Evolutionary conservation across 2,329 filamentous ascomycete genomes (phyloP), one percentile per base, ranked within the genome.

Genomic region (Epicoccum nigrum): DNA sequence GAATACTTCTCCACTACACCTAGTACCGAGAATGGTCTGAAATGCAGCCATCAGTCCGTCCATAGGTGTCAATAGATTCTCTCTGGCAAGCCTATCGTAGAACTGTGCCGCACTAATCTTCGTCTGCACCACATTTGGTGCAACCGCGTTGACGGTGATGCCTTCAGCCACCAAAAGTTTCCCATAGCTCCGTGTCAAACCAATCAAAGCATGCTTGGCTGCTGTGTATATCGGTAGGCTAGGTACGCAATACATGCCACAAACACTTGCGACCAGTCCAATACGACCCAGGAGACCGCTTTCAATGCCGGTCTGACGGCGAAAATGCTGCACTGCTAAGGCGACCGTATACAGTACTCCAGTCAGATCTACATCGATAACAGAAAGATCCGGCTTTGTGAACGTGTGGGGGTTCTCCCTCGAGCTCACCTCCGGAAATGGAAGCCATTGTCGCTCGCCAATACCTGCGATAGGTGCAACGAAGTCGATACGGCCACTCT

Each of bases 251-350:
- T 77, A 77, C 46, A 78, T 68, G 0, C 76, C 74, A 43, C 76
- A 77, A 2, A 77, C 65, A n/a, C 73, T 76, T 11, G 73, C 73
- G 2, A 73, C 70, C 15, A 62, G 51, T 8, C 53, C 60, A 13
- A 64, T 74, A 47, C 75, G 77, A 5, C 76, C 76, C 20, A 73
- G 58, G 1, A 55, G 30, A 7, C 23, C 32, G 17, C 68, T 63
- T 19, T 64, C 56, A 33, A 66, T 58, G 5, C 58, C 58, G 12
- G 69, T 64, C 53, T 78, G 76, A 21, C 73, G 67, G 42, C 74
- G 60, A 59, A 77, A 76, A 51, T 78, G 76, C 68, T 78, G 76
- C 2, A 78, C 59, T 4, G 74, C 75, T 19, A 79, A 62, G 0
- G 69, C 69, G 6, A 71, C 58, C 0, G 76, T 78, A 46, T 75